Conservation (phyloP, 371 early-diverging fungal genomes). For the Mucor mucedo region DNA sequence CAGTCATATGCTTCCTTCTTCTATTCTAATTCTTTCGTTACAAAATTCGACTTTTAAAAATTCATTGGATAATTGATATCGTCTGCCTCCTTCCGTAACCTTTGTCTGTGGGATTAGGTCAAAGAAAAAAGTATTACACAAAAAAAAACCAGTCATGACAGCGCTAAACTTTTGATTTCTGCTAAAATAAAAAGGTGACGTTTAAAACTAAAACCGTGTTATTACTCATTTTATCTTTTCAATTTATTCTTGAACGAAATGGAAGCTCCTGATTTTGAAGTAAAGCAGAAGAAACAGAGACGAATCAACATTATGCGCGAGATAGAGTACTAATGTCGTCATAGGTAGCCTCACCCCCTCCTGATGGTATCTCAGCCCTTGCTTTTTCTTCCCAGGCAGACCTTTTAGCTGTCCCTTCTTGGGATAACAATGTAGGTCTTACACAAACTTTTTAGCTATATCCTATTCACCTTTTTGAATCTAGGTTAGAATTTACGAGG, state of each 20-base stretch:
- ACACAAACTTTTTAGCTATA: neutral
- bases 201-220: neutral
- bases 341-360: slow-evolving; percentile 68
- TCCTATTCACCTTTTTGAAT: neutral
- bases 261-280: slow-evolving; percentile 21
- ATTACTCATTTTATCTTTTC: neutral
- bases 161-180: no score
- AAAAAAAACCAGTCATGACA: no score
- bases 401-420: slow-evolving; percentile 82
- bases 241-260: neutral
- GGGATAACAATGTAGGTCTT: slow-evolving; percentile 83
- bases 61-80: no score
- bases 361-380: slow-evolving; percentile 79
- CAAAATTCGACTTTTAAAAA: no score
- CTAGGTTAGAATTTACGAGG: slow-evolving; percentile 91
- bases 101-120: no score
- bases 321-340: neutral
- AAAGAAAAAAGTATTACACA: no score
- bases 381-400: slow-evolving; percentile 80
- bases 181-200: slow-evolving; percentile 1
- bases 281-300: neutral
- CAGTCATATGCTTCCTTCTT: no score
- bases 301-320: neutral
- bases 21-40: no score
- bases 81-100: no score